phyloP scores from a whole-genome alignment of 768 basidiomycete genomes.

The Mycena chlorophos region DNA sequence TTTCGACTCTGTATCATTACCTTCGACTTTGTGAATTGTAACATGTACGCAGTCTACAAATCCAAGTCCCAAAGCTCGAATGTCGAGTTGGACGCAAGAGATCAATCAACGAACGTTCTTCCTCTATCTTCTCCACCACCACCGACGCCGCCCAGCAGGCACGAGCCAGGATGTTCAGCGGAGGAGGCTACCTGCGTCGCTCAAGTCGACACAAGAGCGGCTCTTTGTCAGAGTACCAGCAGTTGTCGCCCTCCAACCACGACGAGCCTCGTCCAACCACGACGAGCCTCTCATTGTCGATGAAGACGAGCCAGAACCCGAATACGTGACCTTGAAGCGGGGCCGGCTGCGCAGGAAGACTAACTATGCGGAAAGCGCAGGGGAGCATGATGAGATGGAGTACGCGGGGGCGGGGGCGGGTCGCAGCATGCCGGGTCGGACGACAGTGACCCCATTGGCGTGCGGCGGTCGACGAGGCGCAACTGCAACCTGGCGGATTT shows the following conservation, averaged over 20 bases:
- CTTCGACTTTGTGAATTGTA: too few species aligned
- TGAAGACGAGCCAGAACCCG: conserved; percentile 37
- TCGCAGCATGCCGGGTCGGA: conserved; percentile 31
- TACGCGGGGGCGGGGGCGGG: too few species aligned
- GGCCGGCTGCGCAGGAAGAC: conserved; percentile 44
- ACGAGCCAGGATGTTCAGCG: neutral
- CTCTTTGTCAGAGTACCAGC: conserved; percentile 51
- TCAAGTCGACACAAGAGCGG: conserved; percentile 34
- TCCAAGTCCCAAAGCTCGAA: too few species aligned
- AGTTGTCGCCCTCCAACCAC: conserved; percentile 46
- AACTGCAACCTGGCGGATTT: conserved; percentile 32
- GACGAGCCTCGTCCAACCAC: too few species aligned
- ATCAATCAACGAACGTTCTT: too few species aligned
- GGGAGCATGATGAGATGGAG: conserved; percentile 32
- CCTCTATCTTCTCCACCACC: neutral
- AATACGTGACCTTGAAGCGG: conserved; percentile 31
- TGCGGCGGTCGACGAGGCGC: conserved; percentile 20
- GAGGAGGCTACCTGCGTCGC: conserved; percentile 25
- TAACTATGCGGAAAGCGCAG: conserved; percentile 50
- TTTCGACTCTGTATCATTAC: conserved; percentile 6
- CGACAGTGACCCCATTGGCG: conserved; percentile 20
- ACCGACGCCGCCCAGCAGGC: neutral
- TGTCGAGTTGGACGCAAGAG: too few species aligned
- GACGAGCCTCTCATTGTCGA: too few species aligned
- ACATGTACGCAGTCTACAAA: too few species aligned